Base-by-base conservation (phyloP, 257 asterid genomes). In the Solanum appendiculatum region DNA sequence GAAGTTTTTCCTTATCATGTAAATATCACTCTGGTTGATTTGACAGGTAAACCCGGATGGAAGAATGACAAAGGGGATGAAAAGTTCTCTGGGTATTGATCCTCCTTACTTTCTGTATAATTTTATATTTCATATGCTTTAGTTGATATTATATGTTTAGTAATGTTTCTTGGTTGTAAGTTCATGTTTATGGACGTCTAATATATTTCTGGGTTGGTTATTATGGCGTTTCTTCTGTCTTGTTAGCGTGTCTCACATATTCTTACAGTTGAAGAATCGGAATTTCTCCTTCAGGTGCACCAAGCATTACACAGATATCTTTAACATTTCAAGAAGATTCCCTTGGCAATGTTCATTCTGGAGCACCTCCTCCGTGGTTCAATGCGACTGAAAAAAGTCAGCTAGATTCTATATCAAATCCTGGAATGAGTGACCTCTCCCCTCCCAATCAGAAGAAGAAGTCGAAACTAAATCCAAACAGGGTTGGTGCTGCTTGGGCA, bases 401-500 rank as follows among this genome's bases (percentile, higher is more conserved):
- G 78, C 85, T 89, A 5, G 91, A 91, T 89, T 42, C 56, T 84
- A 84, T 84, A 36, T 33, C 46, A 82, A 91, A 88, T 82, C 68
- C 90, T 23, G 92, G 91, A 80, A 8, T 12, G 23, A 36, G 86
- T 85, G 87, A 86, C 44, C 33, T n/a, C 63, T 36, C 39, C 64
- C 75, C 93, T 75, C 73, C 39, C 3, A 64, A 6, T 46, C 88
- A 86, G 85, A 85, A 89, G 85, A 85, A 89, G 68, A 94, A 93
- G 87, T 87, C 96, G 34, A 95, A 93, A 90, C 69, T 95, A 92
- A 96, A 96, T 92, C 98, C 96, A 11, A 96, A 94, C 90, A 94
- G 98, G 69, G 98, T 96, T 87, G 99, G 99, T 91, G 99, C 98
- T 90, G 98, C 99, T 88, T 95, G 98, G 98, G 98, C 99, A 63